Evolutionary conservation across 192 early-diverging fungal genomes (phyloP), one percentile per base, ranked within the genome.

Genomic region (Spinellus fusiger): DNA sequence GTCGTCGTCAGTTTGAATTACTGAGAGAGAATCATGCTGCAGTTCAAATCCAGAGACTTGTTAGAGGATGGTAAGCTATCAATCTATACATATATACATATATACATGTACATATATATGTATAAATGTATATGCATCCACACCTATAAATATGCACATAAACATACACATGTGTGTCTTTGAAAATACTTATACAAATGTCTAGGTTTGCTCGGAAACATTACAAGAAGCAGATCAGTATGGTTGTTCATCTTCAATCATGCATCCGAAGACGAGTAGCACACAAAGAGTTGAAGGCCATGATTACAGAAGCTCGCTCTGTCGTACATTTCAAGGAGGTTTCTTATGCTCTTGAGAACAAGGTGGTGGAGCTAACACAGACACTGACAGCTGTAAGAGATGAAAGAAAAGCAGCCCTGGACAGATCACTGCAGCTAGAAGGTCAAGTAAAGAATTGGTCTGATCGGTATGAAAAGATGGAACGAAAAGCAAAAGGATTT

Each of bases 321-420:
- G 90, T 92, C 6, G 86, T 83, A 48, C 96, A 96, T 64, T 85
- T 95, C 72, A 93, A 98, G 76, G 91, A 98, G 64, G 84, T 88
- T 26, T 94, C 94, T 26, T 93, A 92, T 74, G 86, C 86, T 76
- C 77, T 99, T 4, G 97, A 99, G 72, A 87, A 82, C 77, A 99
- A 98, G 83, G 91, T 99, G 56, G 87, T 99, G 63, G 92, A 93
- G 73, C 81, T 99, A 56, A 96, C 95, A 20, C 92, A 92, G 64
- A 75, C 74, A 46, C 69, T 93, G 51, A 82, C 82, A 44, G 73
- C 76, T 54, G 71, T 79, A 57, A 78, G 80, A 59, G 79, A 90
- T 57, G 91, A 93, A 69, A 86, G 86, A 66, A 80, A 81, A 33
- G 60, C 62, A 23, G 69, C 87, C 49, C 66, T 73, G 49, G 77